Percentiles rank a stretch among this genome's conserved stretches.
These are phyloP conservation scores for Hemisphaericaspora nanyangensis DNA, from an alignment of 805 yeast species.

Conservation along the genomic window DNA sequence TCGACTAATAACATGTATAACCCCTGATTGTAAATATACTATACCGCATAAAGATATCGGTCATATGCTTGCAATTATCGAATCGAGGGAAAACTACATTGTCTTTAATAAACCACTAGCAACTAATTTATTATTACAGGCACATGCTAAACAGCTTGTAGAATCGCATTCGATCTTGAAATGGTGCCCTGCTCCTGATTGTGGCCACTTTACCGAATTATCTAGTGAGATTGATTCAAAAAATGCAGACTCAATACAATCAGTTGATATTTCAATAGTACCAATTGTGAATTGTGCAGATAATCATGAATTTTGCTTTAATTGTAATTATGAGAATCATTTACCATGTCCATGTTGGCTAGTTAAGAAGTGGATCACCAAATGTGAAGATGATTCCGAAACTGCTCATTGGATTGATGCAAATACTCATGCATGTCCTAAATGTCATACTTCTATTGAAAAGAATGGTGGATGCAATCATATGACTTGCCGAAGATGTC, in stretches of 20 bases:
- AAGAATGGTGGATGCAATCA: constrained; percentile 97
- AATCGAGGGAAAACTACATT: constrained; percentile 7
- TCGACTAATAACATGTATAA: constrained; percentile 61
- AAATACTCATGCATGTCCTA: constrained; percentile 84
- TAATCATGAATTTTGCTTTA: constrained; percentile 73
- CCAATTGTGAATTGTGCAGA: constrained; percentile 70
- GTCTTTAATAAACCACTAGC: constrained; percentile 15
- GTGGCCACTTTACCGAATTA: constrained; percentile 53
- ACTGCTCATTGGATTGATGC: constrained; percentile 83
- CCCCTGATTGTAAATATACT: constrained; percentile 45
- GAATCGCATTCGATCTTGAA: constrained; percentile 46
- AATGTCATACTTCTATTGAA: constrained; percentile 75
- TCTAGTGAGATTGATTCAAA: constrained; percentile 11
- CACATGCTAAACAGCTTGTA: constrained; percentile 48
- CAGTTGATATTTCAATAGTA: constrained; percentile 24
- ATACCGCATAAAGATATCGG: constrained; percentile 42
- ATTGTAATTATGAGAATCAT: constrained; percentile 74
- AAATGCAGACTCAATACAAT: constrained; percentile 10
- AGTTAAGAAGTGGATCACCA: constrained; percentile 67
- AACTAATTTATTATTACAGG: constrained; percentile 32
- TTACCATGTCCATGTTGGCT: constrained; percentile 78
- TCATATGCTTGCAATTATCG: constrained; percentile 7
- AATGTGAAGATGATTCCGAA: constrained; percentile 83
- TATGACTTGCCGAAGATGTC: constrained; percentile 82
- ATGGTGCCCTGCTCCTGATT: constrained; percentile 87